A percentile compares a stretch with the other conserved stretches of the same genome.
Evolutionary conservation across 2,329 filamentous ascomycete species (phyloP).

Genomic region (Stagonosporopsis vannaccii): DNA sequence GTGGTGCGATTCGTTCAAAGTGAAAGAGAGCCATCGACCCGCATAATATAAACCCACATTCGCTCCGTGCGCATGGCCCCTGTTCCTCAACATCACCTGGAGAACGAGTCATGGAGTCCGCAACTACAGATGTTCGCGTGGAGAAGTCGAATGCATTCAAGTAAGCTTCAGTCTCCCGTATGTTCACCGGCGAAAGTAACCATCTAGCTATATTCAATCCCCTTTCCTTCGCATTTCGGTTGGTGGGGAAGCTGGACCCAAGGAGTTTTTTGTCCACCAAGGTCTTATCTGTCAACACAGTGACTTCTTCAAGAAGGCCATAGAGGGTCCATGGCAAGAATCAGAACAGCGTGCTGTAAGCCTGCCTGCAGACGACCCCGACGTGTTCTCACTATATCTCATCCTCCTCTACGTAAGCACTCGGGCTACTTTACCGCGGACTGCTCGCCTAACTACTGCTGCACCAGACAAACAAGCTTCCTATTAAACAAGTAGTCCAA

Average conservation of each 20-base stretch:
- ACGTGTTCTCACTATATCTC: neutral
- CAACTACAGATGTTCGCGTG: neutral
- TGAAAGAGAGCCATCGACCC: neutral
- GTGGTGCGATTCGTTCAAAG: neutral
- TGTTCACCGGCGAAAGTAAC: neutral
- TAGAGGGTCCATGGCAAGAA: neutral
- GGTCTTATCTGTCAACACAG: neutral
- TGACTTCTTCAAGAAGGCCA: neutral
- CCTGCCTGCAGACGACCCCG: neutral
- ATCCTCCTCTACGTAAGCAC: neutral
- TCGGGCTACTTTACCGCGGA: too few relatives aligned
- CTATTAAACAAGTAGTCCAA: too few relatives aligned
- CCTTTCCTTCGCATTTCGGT: neutral
- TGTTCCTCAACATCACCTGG: too few relatives aligned
- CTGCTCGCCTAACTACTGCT: too few relatives aligned
- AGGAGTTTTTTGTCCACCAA: neutral
- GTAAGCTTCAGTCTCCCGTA: neutral
- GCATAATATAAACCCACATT: too few relatives aligned
- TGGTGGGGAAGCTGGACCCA: neutral
- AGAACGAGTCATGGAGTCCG: too few relatives aligned
- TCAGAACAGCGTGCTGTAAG: neutral
- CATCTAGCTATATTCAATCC: neutral
- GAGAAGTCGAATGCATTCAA: neutral
- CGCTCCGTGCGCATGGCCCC: too few relatives aligned
- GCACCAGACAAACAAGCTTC: neutral